A percentile compares a stretch with the other conserved stretches of the same genome.
Evolutionary conservation across 2,329 filamentous ascomycete species (phyloP).

Genomic region (Cylindrodendrum hubeiense): DNA sequence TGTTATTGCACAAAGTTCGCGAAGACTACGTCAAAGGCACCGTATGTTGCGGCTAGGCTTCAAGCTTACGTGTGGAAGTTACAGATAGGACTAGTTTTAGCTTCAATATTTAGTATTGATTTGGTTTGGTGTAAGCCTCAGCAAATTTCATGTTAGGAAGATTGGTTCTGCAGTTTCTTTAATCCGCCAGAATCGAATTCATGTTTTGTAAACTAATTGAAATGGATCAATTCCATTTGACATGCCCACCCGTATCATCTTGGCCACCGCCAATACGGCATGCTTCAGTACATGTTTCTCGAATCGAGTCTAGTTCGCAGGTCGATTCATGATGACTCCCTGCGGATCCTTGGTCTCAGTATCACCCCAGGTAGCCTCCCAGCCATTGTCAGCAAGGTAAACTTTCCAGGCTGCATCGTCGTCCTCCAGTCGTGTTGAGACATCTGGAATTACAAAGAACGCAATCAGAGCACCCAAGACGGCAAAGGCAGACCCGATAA

Average conservation of each 20-base stretch:
- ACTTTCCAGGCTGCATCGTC: slow-evolving; percentile 48
- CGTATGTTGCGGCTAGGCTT: no score
- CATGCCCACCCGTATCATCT: not conserved
- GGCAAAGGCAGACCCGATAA: slow-evolving; percentile 64
- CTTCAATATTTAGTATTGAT: no score
- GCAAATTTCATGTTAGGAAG: no score
- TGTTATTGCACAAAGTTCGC: no score
- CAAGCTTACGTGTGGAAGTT: no score
- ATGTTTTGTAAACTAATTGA: no score
- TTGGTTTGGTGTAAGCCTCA: no score
- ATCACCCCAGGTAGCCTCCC: slow-evolving; percentile 47
- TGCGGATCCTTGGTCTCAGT: slow-evolving; percentile 41
- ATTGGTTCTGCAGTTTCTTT: no score
- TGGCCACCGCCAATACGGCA: not conserved
- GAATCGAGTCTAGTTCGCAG: not conserved
- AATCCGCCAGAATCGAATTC: no score
- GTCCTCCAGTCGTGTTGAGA: slow-evolving; percentile 42
- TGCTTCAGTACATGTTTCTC: not conserved
- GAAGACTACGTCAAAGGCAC: no score
- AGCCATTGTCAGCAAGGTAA: slow-evolving; percentile 44
- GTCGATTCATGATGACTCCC: slow-evolving; percentile 27
- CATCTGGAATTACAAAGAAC: slow-evolving; percentile 42
- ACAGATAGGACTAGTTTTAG: no score
- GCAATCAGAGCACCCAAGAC: slow-evolving; percentile 53
- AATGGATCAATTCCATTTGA: not conserved